Conservation (phyloP, 352 stramenopile genomes). For the Sclerospora graminicola region DNA sequence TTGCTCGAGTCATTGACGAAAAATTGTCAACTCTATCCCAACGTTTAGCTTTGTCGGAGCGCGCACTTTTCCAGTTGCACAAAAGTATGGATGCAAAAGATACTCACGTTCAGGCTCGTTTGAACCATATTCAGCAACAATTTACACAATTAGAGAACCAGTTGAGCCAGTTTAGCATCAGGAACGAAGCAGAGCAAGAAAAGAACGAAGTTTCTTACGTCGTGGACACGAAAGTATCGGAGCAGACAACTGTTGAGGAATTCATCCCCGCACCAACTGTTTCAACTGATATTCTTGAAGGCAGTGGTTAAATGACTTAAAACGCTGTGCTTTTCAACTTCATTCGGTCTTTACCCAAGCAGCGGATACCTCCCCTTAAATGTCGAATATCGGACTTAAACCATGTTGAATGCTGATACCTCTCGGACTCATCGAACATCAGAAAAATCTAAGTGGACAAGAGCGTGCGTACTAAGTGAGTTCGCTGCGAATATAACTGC, state of each 20-base stretch:
- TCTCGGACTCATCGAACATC: too few species aligned
- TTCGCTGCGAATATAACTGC: too few species aligned
- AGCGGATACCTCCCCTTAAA: too few species aligned
- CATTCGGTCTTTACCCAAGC: too few species aligned
- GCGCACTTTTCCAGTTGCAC: slow-evolving; percentile 49
- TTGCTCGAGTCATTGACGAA: slow-evolving; percentile 40
- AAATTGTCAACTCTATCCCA: slow-evolving; percentile 47
- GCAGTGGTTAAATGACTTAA: too few species aligned
- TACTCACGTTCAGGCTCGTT: slow-evolving; percentile 21
- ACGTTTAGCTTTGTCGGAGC: slow-evolving; percentile 52
- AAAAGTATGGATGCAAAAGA: slow-evolving; percentile 39
- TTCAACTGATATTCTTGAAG: too few species aligned
- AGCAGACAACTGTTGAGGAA: background rate
- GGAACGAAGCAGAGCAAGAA: slow-evolving; percentile 1
- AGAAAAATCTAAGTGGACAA: too few species aligned
- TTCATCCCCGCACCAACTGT: too few species aligned
- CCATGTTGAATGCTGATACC: too few species aligned
- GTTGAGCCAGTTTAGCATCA: slow-evolving; percentile 17
- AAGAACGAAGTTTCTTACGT: slow-evolving; percentile 1
- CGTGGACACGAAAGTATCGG: background rate
- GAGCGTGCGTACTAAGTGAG: too few species aligned
- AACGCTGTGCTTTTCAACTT: too few species aligned
- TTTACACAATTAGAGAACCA: slow-evolving; percentile 28
- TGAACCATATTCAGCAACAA: slow-evolving; percentile 37
- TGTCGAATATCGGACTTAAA: too few species aligned